Evolutionary conservation across 495 filamentous ascomycete genomes (phyloP), one percentile per base, ranked within the genome.

Genomic region (Parachaetomium inaequale): DNA sequence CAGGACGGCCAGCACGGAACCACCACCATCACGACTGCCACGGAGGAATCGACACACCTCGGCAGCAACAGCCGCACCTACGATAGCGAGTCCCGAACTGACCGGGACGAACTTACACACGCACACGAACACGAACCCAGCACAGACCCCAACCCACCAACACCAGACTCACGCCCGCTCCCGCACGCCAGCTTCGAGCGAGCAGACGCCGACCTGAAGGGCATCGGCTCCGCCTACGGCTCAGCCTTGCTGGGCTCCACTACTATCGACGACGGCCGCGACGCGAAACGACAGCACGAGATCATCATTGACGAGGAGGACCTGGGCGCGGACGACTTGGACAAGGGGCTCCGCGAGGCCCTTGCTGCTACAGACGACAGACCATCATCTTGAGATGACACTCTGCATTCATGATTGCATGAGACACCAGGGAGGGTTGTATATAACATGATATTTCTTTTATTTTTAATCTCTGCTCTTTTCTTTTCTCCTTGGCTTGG

Each of bases 141-240:
- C 7, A 15, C 7, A 17, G 5, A 36, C 3, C 17, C 8, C 28
- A 8, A 3, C 28, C 17, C 28, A 45, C 10, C 40, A 12, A 2
- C 31, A 2, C 2, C 53, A 40, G 36, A 17, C 7, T 10, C 2
- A 4, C 1, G 15, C 7, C 53, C 34, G 7, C 7, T n/a, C 28
- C 1, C 21, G 36, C 53, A 43, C 6, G 25, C 52, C 4, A 12
- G 6, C 3, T 28, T 15, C 12, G 5, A 23, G 12, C 54, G 38
- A 8, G 23, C 38, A 7, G 43, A 58, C 3, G 68, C 66, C 28
- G 66, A 63, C 15, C 61, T 70, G 19, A 70, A 66, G 34, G 68
- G 68, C 2, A 59, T 70, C 5, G 68, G 68, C 10, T 66, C 61
- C 0, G 66, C 58, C 10, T 63, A 66, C 32, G 62, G 62, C 58